Base-by-base conservation (phyloP, 495 filamentous ascomycete species). In the Melanomma pulvis-pyrius region DNA sequence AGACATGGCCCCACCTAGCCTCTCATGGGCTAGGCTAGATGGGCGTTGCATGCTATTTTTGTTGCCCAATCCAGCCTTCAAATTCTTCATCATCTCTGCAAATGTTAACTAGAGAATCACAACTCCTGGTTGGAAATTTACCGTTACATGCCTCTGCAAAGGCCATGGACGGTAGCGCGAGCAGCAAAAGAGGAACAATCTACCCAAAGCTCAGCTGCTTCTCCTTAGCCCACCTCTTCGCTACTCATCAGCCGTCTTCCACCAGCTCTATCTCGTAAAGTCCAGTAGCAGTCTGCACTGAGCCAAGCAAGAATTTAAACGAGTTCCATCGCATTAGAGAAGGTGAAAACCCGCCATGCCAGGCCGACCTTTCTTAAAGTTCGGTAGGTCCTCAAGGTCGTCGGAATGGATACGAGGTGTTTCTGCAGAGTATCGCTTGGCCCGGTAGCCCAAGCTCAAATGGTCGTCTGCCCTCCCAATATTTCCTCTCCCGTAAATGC, bases 141-240 rank as follows among this genome's bases (percentile, higher is more conserved):
- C 51, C 17, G 32, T 36, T 24, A 39, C 54, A 63, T 8, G 30
- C 48, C 24, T 50, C 48, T 22, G 21, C 9, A 19, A 63, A 52
- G 19, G 25, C 28, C 59, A 54, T 63, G 17, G 41, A 22, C 19
- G 28, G 29, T 1, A 63, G 49, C 19, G 54, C 26, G 15, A 54
- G 32, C 19, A 63, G 49, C 30, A 63, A 8, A 3, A 41, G 7
- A 24, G 29, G 59, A 5, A 63, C 28, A 17, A 54, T 19, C 28
- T 63, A 48, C 13, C 59, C 29, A 21, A 61, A 61, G 1, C 59
- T 41, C 24, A 26, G 22, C 26, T 24, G 21, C 25, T 29, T 39
- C 47, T 61, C 59, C 21, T 12, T 61, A 8, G 21, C 17, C 59
- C 28, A 25, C 29, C 26, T 44, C 5, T 15, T 19, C 28, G 26